Evolutionary conservation across 2,329 filamentous ascomycete species (phyloP).

Genomic region (Ambrosiella beaveri): DNA sequence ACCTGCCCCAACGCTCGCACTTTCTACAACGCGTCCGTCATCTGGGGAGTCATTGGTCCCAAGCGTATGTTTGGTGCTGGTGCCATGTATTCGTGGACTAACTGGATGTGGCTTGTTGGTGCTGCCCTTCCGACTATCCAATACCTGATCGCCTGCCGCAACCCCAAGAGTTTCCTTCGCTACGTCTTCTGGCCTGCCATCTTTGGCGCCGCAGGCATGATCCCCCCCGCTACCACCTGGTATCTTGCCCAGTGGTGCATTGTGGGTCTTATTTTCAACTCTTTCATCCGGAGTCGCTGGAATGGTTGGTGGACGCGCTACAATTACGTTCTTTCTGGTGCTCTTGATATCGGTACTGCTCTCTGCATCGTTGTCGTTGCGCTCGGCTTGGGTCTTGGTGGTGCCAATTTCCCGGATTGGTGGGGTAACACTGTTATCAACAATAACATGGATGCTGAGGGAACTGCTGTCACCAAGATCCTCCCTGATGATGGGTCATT

Average conservation of each 20-base stretch:
- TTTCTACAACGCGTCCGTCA: slow-evolving; percentile 42
- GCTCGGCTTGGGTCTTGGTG: slow-evolving; percentile 30
- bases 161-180: slow-evolving; percentile 27
- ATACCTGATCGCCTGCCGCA: slow-evolving; percentile 30
- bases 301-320: slow-evolving; percentile 42
- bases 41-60: slow-evolving; percentile 42
- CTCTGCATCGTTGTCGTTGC: slow-evolving; percentile 36
- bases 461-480: slow-evolving; percentile 17
- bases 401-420: slow-evolving; percentile 29
- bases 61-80: slow-evolving; percentile 21
- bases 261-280: slow-evolving; percentile 39
- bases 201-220: slow-evolving; percentile 31
- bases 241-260: slow-evolving; percentile 38
- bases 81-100: slow-evolving; percentile 30
- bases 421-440: slow-evolving; percentile 28
- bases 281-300: slow-evolving; percentile 30
- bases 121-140: slow-evolving; percentile 29
- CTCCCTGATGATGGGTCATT: slow-evolving; percentile 18
- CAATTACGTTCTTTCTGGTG: slow-evolving; percentile 43
- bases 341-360: slow-evolving; percentile 39
- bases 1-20: slow-evolving; percentile 39
- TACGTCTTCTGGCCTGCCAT: slow-evolving; percentile 37
- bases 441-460: slow-evolving; percentile 20
- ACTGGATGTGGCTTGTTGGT: slow-evolving; percentile 40
- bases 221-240: slow-evolving; percentile 38